Conservation (phyloP, 352 stramenopile species). For the Pythium myriotylum region DNA sequence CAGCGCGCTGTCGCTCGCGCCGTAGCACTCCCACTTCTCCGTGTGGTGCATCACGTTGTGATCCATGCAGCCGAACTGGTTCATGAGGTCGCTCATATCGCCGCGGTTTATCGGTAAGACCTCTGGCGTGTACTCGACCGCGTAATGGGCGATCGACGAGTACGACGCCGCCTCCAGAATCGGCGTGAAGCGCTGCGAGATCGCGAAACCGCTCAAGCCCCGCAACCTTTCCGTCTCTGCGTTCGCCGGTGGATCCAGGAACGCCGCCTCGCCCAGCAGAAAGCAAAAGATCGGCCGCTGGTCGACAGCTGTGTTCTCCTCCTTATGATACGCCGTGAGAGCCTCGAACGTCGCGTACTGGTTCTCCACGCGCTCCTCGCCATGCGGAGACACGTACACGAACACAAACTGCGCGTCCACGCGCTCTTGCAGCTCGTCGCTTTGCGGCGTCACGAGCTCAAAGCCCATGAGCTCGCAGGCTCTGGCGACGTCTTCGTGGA, state of each 20-base stretch:
- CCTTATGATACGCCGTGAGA: conserved; percentile 33
- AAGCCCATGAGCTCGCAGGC: conserved; percentile 60
- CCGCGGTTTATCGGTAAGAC: conserved; percentile 4
- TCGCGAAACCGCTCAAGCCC: conserved; percentile 78
- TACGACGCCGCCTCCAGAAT: conserved; percentile 48
- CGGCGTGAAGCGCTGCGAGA: conserved; percentile 69
- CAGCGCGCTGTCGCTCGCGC: conserved; percentile 40
- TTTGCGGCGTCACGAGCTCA: conserved; percentile 27
- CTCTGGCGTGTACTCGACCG: conserved; percentile 70
- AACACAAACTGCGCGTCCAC: conserved; percentile 43
- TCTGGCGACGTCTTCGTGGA: conserved; percentile 34
- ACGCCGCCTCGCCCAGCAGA: conserved; percentile 69
- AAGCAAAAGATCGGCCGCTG: conserved; percentile 63
- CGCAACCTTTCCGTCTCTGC: conserved; percentile 59
- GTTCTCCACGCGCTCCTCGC: conserved; percentile 37
- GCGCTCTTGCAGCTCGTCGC: conserved; percentile 28
- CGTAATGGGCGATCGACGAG: conserved; percentile 61
- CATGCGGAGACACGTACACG: conserved; percentile 60
- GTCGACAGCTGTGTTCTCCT: conserved; percentile 22
- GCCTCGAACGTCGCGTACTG: conserved; percentile 53
- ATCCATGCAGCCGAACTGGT: conserved; percentile 65
- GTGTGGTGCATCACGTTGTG: conserved; percentile 83
- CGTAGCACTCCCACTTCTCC: conserved; percentile 86
- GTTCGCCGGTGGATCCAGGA: conserved; percentile 47
- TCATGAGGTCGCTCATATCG: conserved; percentile 64